Percentiles rank a stretch among this genome's conserved stretches.
Evolutionary conservation across 768 basidiomycete species (phyloP).

Genomic region (Porphyrellus cyaneotinctus): DNA sequence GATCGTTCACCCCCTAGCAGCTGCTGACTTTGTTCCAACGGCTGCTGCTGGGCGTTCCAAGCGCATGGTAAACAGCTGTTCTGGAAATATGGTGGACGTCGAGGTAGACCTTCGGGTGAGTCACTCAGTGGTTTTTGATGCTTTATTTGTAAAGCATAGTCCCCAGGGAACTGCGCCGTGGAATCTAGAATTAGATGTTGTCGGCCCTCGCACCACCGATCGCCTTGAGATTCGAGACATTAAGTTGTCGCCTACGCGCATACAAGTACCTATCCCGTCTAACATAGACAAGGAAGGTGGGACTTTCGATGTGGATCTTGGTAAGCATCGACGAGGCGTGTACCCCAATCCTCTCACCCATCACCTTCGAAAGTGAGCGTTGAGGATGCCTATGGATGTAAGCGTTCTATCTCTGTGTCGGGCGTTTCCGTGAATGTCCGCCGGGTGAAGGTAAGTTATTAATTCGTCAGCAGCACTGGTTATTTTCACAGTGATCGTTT

Average conservation of each 20-base stretch:
- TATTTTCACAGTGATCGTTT: not conserved
- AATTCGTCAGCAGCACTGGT: not conserved
- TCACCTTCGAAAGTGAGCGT: slow-evolving; percentile 56
- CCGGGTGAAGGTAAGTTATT: slow-evolving; percentile 58
- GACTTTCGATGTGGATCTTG: slow-evolving; percentile 72
- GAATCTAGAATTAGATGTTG: slow-evolving; percentile 79
- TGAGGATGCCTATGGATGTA: slow-evolving; percentile 86
- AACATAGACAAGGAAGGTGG: slow-evolving; percentile 66
- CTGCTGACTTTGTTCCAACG: slow-evolving; percentile 61
- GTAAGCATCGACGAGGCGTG: slow-evolving; percentile 36
- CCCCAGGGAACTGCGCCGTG: slow-evolving; percentile 84
- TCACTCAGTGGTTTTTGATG: slow-evolving; percentile 2
- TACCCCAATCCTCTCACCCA: not conserved
- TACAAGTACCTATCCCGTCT: slow-evolving; percentile 67
- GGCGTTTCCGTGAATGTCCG: slow-evolving; percentile 83
- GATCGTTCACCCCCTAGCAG: slow-evolving; percentile 84
- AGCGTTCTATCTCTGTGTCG: slow-evolving; percentile 67
- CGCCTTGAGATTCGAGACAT: slow-evolving; percentile 54
- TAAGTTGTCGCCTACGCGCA: slow-evolving; percentile 46
- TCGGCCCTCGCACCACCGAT: slow-evolving; percentile 67
- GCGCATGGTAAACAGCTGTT: slow-evolving; percentile 69
- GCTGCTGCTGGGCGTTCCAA: slow-evolving; percentile 42
- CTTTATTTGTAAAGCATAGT: not conserved
- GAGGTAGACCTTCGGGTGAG: slow-evolving; percentile 77
- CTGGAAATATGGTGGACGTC: slow-evolving; percentile 68